Base-by-base conservation (phyloP, 768 basidiomycete species). In the Kondoa malvinella region DNA sequence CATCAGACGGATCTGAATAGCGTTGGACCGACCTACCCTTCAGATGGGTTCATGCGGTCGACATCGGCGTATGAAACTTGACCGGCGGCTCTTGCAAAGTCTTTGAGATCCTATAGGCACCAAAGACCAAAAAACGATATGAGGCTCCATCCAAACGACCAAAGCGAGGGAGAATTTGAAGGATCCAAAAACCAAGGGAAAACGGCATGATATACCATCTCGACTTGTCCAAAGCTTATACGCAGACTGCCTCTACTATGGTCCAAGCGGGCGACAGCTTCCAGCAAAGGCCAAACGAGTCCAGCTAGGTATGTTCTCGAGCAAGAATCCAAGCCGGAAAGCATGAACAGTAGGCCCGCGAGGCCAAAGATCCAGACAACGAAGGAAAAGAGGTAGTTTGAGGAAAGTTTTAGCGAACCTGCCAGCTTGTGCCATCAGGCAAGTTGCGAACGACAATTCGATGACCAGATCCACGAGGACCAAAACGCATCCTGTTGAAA, bases 11-110 rank as follows among this genome's bases (percentile, higher is more conserved):
- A 29, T 15, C 25, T 25, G 61, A 1, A 25, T 34, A 68, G 34
- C 33, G 29, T 25, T 30, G 29, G 50, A 4, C 27, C 4, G n/a
- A 62, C 86, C 70, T 71, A 94, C 94, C 92, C 92, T 81, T 90
- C 87, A 34, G 87, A 87, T 29, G 87, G 84, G 70, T 77, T 77
- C 74, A 91, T 86, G 57, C 90, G 86, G 75, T 95, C 92, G 70
- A 97, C 87, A 75, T 97, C 94, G 59, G 92, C 91, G 74, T 88
- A 96, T 27, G 87, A 89, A 67, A 96, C 90, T 75, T 85, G 88
- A 56, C 90, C 92, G 62, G 89, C 90, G 75, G 94, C 87, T 70
- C 92, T 88, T 72, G 92, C 92, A 70, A 92, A 97, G 76, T 97
- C 92, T 78, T 97, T 97, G 76, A 97, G 80, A 77, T 97, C 92